A percentile compares a stretch with the other conserved stretches of the same genome.
Evolutionary conservation across 306 rosid genomes (phyloP).

Genomic region (Citrullus colocynthis): DNA sequence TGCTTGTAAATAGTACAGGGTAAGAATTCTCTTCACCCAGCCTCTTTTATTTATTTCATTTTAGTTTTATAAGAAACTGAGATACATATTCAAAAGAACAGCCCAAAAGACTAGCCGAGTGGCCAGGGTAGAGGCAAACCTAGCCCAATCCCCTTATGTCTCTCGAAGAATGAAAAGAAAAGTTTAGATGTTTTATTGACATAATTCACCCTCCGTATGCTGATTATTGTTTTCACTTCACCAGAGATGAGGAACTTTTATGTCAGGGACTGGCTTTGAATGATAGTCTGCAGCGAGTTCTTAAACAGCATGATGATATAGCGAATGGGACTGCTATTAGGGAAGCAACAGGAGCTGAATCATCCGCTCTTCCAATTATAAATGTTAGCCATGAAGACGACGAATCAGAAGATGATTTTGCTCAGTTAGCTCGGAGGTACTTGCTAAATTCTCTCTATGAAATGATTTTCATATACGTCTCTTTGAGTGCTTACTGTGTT

Average conservation of each 20-base stretch:
- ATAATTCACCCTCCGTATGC: background rate
- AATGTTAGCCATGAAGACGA: constrained; percentile 79
- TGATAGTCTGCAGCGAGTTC: constrained; percentile 76
- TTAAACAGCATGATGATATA: constrained; percentile 54
- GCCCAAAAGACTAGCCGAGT: background rate
- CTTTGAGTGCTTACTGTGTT: background rate
- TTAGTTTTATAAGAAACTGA: background rate
- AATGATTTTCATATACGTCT: background rate
- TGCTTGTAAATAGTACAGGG: constrained; percentile 69
- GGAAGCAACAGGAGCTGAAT: constrained; percentile 36
- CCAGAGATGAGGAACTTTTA: constrained; percentile 76
- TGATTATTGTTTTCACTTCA: constrained; percentile 19
- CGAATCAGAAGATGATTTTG: constrained; percentile 69
- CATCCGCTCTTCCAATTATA: constrained; percentile 50
- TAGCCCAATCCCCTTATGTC: background rate
- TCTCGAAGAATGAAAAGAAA: background rate
- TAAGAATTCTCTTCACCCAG: constrained; percentile 20
- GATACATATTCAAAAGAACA: background rate
- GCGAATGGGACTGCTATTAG: constrained; percentile 34
- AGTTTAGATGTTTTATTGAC: background rate
- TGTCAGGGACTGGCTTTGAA: constrained; percentile 69
- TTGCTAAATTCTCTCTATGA: background rate
- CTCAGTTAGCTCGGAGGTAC: constrained; percentile 81
- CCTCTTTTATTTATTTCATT: background rate
- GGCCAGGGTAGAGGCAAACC: background rate